Evolutionary conservation across 208 protist species (phyloP), one percentile per base, ranked within the genome.

Genomic region (Crithidia expoeki): DNA sequence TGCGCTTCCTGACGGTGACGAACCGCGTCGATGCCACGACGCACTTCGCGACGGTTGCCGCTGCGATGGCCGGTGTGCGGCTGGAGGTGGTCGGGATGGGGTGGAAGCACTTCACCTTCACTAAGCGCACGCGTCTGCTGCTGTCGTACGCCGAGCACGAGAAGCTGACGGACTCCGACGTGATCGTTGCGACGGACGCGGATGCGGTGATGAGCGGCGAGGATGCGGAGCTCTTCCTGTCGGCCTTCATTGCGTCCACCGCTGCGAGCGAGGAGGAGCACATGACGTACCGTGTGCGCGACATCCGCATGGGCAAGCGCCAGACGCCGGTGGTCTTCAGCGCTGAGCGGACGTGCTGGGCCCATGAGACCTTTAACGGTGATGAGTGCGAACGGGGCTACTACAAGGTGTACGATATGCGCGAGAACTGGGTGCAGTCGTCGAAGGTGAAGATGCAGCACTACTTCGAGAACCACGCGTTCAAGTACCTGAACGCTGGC

Each of bases 131-230:
- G 25, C 10, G 28, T 25, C 4, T 57, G 14, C 4, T 57, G 28
- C 9, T 57, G 51, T 57, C 51, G 28, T 57, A 57, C 51, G 51
- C 30, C 4, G 51, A 57, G 6, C 4, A 33, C 12, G 51, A 38
- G 51, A 17, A 17, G 30, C 51, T 57, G 14, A 16, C 51, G 9
- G 51, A 57, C 21, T 10, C 51, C 51, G 51, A 57, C 19, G 51
- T 57, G 14, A 36, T 57, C 44, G 44, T 49, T 6, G 44, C 44
- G 44, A 49, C 44, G 44, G 44, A 49, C 44, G 44, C 44, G 44
- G 51, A 57, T n/a, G 51, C 51, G 11, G 51, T 36, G 30, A 38
- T 57, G 25, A 57, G 51, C 19, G 51, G 51, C 14, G 51, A 57
- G 51, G 51, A 57, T 17, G 51, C 28, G 28, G 51, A 57, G 30